Base-by-base conservation (phyloP, 805 yeast genomes). In the Cyberlindnera amylophila region DNA sequence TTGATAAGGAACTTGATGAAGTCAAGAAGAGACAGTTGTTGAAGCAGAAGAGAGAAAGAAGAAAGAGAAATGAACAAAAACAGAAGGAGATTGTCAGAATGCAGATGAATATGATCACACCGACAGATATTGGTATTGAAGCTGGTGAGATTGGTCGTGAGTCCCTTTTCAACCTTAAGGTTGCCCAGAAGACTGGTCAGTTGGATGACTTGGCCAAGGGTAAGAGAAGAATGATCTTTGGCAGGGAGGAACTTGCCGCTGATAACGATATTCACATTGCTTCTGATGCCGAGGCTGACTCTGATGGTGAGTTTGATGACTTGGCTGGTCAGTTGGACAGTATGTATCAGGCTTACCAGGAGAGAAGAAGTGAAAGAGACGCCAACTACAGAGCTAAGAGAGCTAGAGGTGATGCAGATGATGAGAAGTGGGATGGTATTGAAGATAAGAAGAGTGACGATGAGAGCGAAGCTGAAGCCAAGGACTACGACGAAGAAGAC, bases 81-180 rank as follows among this genome's bases (percentile, higher is more conserved):
- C 96, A 88, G 62, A 86, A 85, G 63, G 97, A 91, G 60, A 77
- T 91, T 36, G 72, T 75, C 37, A 79, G 98, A 69, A 82, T 88
- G 86, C 97, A 93, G 67, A 82, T 93, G 91, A 87, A 86, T 63
- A 90, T 93, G 96, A 70, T 86, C 45, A 86, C 96, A 6, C 96
- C 95, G 58, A 78, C 75, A 69, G 95, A 89, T 58, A 81, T 93
- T 49, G 97, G 98, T 75, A 72, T 87, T 41, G 99, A 93, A 61
- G 96, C 96, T 14, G 91, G 87, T 14, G 75, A 76, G 40, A 71
- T 79, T 46, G 96, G 93, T 29, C 72, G 83, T 42, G 90, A 85
- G 45, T 75, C 90, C 1, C 69, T 88, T 45, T 93, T 93, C 69
- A 87, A 82, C 58, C 72, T 93, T 61, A 83, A 80, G 57, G 66